Percentiles rank a stretch among this genome's conserved stretches.
Evolutionary conservation across 768 basidiomycete genomes (phyloP).

Genomic region (Lactarius vividus): DNA sequence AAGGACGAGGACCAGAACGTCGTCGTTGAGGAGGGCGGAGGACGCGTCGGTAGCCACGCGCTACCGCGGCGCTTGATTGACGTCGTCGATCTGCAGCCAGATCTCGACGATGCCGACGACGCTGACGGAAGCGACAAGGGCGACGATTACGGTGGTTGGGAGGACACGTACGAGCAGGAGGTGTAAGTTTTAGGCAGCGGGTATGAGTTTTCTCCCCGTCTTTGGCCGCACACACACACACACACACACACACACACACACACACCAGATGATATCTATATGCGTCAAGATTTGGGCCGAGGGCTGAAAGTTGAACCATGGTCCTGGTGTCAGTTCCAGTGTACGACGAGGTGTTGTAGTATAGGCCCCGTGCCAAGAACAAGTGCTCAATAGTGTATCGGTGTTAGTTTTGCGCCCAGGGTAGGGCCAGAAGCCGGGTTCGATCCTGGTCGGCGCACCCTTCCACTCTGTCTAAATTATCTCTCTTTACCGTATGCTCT

Average conservation of each 20-base stretch:
- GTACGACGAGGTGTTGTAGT: background rate
- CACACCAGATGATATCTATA: background rate
- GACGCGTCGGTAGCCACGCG: slow-evolving; percentile 32
- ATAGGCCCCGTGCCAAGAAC: background rate
- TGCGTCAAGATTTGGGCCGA: background rate
- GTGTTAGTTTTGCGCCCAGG: background rate
- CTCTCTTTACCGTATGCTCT: background rate
- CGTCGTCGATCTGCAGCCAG: slow-evolving; percentile 25
- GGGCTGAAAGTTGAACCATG: background rate
- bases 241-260: background rate
- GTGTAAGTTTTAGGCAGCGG: slow-evolving; percentile 35
- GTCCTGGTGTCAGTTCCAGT: background rate
- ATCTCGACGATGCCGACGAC: slow-evolving; percentile 32
- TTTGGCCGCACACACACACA: background rate
- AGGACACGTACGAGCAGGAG: slow-evolving; percentile 73
- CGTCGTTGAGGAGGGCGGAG: slow-evolving; percentile 42
- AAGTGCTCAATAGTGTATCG: slow-evolving; percentile 18
- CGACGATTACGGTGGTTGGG: slow-evolving; percentile 38
- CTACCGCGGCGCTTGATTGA: slow-evolving; percentile 1
- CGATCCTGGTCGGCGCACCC: slow-evolving; percentile 40
- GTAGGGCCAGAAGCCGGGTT: slow-evolving; percentile 39
- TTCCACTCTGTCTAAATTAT: background rate
- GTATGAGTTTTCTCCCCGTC: background rate
- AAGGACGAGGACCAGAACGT: slow-evolving; percentile 40
- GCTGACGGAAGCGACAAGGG: slow-evolving; percentile 41